A percentile compares a stretch with the other conserved stretches of the same genome.
These are phyloP conservation scores for Botrytis byssoidea DNA, from an alignment of 2,329 filamentous ascomycete species.

Conservation along the genomic window DNA sequence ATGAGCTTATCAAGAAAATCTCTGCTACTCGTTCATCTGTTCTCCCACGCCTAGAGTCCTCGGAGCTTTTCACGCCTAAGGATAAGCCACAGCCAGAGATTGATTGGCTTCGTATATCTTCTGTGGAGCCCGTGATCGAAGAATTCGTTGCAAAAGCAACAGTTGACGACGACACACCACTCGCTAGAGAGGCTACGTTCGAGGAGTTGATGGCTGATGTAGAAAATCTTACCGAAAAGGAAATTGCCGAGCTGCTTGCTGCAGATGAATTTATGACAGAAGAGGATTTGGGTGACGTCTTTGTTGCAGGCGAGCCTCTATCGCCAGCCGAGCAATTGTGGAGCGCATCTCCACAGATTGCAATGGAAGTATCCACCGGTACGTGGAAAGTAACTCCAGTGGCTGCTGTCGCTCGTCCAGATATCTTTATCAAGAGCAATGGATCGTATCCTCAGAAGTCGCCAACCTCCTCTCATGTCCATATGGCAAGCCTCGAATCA, in stretches of 20 bases:
- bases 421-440: constrained; percentile 9
- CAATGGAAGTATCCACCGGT: neutral
- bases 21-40: neutral
- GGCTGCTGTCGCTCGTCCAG: no score
- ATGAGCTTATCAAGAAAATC: neutral
- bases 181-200: neutral
- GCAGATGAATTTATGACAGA: neutral
- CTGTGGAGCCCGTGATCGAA: neutral
- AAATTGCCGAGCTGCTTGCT: constrained; percentile 1
- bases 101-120: neutral
- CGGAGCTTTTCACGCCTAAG: neutral
- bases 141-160: neutral
- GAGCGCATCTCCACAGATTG: neutral
- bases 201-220: constrained; percentile 7
- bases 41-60: neutral
- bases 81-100: neutral
- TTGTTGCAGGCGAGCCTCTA: neutral
- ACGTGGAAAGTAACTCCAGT: neutral
- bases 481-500: constrained; percentile 1
- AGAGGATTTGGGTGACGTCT: neutral
- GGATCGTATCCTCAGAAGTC: neutral
- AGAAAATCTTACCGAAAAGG: neutral
- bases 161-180: neutral
- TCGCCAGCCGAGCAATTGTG: neutral
- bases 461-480: neutral